A percentile compares a stretch with the other conserved stretches of the same genome.
phyloP scores from a whole-genome alignment of 2,329 filamentous ascomycete species.

The Pyricularia sp. region DNA sequence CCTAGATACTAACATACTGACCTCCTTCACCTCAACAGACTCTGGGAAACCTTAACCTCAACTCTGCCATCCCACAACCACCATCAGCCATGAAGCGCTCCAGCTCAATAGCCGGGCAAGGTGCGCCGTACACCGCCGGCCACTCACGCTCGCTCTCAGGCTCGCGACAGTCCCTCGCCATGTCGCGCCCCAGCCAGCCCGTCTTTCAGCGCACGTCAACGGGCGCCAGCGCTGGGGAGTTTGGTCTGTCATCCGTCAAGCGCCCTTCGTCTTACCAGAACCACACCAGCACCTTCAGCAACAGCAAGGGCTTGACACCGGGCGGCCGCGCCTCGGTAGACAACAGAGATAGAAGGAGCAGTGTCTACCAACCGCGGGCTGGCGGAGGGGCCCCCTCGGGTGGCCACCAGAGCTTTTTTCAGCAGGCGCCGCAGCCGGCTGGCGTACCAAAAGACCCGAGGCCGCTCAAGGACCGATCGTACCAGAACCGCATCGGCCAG shows the following conservation, averaged over 20 bases:
- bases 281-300: conserved; percentile 34
- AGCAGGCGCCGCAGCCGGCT: conserved; percentile 71
- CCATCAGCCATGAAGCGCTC: conserved; percentile 90
- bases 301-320: conserved; percentile 63
- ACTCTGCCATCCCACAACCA: conserved; percentile 81
- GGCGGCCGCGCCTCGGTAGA: conserved; percentile 39
- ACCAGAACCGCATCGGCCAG: conserved; percentile 73
- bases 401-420: conserved; percentile 88
- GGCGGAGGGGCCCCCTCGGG: conserved; percentile 39
- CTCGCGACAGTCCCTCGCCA: conserved; percentile 76
- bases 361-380: conserved; percentile 63
- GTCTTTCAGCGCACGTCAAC: conserved; percentile 79
- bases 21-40: conserved; percentile 45
- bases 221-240: conserved; percentile 63
- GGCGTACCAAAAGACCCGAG: conserved; percentile 81
- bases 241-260: conserved; percentile 75
- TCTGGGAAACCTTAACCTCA: conserved; percentile 73
- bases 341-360: conserved; percentile 60
- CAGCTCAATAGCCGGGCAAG: conserved; percentile 62
- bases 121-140: conserved; percentile 54
- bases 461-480: conserved; percentile 71
- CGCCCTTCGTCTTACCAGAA: conserved; percentile 66
- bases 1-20: background rate
- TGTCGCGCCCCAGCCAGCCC: conserved; percentile 75
- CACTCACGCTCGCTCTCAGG: conserved; percentile 78